Evolutionary conservation across 2,329 filamentous ascomycete species (phyloP).

Genomic region (Phyllosticta citrichinensis): DNA sequence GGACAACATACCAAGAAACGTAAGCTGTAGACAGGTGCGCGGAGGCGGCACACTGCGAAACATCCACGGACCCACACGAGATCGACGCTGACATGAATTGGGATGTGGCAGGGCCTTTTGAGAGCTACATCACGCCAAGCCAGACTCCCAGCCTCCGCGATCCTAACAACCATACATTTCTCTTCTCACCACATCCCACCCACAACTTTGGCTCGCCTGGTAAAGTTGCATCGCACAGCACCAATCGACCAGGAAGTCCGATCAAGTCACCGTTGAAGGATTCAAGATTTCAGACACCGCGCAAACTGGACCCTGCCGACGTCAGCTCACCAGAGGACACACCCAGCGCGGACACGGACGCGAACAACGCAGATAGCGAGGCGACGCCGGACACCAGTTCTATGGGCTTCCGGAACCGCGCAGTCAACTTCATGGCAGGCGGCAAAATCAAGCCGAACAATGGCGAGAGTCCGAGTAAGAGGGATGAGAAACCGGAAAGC

Average conservation of each 20-base stretch:
- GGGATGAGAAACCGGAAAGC: constrained; percentile 28
- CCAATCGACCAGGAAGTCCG: constrained; percentile 13
- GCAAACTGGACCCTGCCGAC: constrained; percentile 26
- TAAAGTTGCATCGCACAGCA: constrained; percentile 11
- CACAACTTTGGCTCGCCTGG: not conserved
- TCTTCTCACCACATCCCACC: constrained; percentile 30
- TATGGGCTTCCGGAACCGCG: constrained; percentile 12
- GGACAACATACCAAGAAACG: constrained; percentile 27
- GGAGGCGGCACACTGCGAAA: not conserved
- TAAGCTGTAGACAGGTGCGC: constrained; percentile 17
- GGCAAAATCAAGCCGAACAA: constrained; percentile 2
- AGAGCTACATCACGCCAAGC: constrained; percentile 1
- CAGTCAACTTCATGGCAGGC: constrained; percentile 11
- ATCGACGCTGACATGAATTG: not conserved
- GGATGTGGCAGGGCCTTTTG: not conserved
- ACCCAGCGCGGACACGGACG: constrained; percentile 28
- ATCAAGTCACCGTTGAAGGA: constrained; percentile 21
- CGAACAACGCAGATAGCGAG: constrained; percentile 32
- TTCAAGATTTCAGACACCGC: constrained; percentile 27
- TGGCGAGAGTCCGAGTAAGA: constrained; percentile 16
- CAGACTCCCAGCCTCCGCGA: constrained; percentile 32
- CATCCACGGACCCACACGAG: not conserved
- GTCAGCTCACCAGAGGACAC: constrained; percentile 42
- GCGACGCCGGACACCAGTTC: constrained; percentile 28
- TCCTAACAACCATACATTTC: constrained; percentile 40